Percentiles rank a stretch among this genome's conserved stretches.
Evolutionary conservation across 78 protist species (phyloP).

Genomic region (Dictyostelium capitatum): DNA sequence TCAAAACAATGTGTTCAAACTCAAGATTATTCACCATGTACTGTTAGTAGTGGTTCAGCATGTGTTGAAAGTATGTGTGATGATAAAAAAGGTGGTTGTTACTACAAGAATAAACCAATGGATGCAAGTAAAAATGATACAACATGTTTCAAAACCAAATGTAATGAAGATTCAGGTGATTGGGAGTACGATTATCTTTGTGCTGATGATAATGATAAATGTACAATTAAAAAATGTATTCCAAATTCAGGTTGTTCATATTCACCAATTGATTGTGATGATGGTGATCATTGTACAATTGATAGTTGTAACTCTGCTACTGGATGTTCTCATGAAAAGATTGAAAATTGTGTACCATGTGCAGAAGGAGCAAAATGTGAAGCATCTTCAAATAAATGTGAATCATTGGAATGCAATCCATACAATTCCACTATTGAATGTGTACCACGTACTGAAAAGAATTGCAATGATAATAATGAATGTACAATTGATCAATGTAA

Average conservation of each 20-base stretch:
- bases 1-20: not conserved
- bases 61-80: not conserved
- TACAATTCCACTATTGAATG: slow-evolving; percentile 7
- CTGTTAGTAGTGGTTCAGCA: not conserved
- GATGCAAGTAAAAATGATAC: not conserved
- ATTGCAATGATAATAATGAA: not conserved
- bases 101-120: not conserved
- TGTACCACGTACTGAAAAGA: not conserved
- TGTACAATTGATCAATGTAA: slow-evolving; percentile 37
- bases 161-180: not conserved
- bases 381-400: slow-evolving; percentile 4
- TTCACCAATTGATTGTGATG: not conserved
- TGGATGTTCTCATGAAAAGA: slow-evolving; percentile 12
- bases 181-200: slow-evolving; percentile 6
- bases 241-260: slow-evolving; percentile 12
- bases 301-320: slow-evolving; percentile 31
- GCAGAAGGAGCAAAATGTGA: not conserved
- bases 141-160: not conserved
- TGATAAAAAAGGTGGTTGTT: slow-evolving; percentile 27
- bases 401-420: slow-evolving; percentile 53
- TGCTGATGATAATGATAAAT: slow-evolving; percentile 51
- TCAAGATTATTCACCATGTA: not conserved
- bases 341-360: slow-evolving; percentile 48
- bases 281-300: slow-evolving; percentile 39
- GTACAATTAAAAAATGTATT: slow-evolving; percentile 50